Conservation (phyloP, 257 asterid species). For the Leonotis leonurus region DNA sequence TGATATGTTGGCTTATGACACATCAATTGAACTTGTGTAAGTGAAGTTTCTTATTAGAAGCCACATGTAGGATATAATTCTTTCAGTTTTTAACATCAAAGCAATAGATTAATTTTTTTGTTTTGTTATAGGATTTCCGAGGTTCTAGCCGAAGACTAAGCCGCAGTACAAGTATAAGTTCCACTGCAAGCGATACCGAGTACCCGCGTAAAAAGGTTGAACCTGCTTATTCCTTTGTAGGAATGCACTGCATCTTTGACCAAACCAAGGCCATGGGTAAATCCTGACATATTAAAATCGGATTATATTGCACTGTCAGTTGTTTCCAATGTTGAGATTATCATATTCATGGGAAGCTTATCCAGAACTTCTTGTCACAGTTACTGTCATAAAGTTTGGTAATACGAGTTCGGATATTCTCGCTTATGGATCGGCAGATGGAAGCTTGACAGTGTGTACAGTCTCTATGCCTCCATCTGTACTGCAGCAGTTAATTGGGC, state of each 20-base stretch:
- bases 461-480: slow-evolving; percentile 71
- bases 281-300: slow-evolving; percentile 10
- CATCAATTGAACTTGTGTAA: background rate
- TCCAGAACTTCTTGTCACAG: slow-evolving; percentile 30
- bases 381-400: slow-evolving; percentile 92
- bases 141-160: slow-evolving; percentile 60
- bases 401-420: slow-evolving; percentile 93
- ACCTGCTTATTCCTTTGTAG: slow-evolving; percentile 96
- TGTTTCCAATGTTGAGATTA: background rate
- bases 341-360: slow-evolving; percentile 18
- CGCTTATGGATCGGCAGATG: slow-evolving; percentile 98
- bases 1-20: background rate
- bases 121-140: slow-evolving; percentile 48
- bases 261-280: slow-evolving; percentile 99
- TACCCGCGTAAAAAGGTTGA: slow-evolving; percentile 65
- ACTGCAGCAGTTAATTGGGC: slow-evolving; percentile 71
- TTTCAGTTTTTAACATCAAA: background rate
- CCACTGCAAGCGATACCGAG: slow-evolving; percentile 61
- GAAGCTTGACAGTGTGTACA: slow-evolving; percentile 80
- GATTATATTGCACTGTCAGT: slow-evolving; percentile 6
- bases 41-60: slow-evolving; percentile 12
- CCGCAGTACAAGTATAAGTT: slow-evolving; percentile 59
- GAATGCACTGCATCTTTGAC: slow-evolving; percentile 99
- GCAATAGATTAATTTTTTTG: slow-evolving; percentile 2
- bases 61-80: slow-evolving; percentile 7